phyloP scores from a whole-genome alignment of 805 yeast genomes.

The Nakazawaea ambrosiae region DNA sequence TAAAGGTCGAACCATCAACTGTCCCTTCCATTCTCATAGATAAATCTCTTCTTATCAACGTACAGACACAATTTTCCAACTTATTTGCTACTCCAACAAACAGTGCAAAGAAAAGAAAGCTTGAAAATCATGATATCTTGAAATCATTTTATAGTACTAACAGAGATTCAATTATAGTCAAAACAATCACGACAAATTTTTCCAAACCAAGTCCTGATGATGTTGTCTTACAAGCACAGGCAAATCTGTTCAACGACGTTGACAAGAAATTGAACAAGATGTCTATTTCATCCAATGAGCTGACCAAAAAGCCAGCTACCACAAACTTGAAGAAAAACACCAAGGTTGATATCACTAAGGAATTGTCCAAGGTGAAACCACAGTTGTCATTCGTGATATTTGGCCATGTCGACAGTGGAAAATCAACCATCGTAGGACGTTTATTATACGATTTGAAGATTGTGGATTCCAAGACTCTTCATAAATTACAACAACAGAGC shows the following conservation, averaged over 20 bases:
- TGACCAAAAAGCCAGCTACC: conserved; percentile 5
- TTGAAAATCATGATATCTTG: conserved; percentile 5
- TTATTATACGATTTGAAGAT: conserved; percentile 60
- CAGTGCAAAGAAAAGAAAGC: conserved; percentile 11
- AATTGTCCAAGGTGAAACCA: conserved; percentile 39
- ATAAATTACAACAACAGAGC: conserved; percentile 58
- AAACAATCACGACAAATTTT: conserved; percentile 47
- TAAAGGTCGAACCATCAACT: too few relatives aligned
- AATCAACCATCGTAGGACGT: conserved; percentile 74
- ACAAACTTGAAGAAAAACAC: conserved; percentile 24
- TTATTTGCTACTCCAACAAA: neutral
- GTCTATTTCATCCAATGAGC: conserved; percentile 8
- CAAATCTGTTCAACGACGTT: conserved; percentile 20
- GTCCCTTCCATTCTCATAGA: neutral
- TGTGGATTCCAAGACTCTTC: conserved; percentile 56
- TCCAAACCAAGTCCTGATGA: conserved; percentile 81
- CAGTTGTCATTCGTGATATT: conserved; percentile 69
- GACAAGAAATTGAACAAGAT: conserved; percentile 19
- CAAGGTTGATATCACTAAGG: conserved; percentile 31
- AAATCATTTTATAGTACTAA: conserved; percentile 27
- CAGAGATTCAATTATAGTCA: conserved; percentile 29
- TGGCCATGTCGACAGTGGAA: conserved; percentile 86
- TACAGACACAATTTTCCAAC: neutral
- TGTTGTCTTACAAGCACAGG: conserved; percentile 51
- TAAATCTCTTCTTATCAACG: neutral